Conservation (phyloP, 2,329 filamentous ascomycete species). For the Trichoderma afroharzianum region DNA sequence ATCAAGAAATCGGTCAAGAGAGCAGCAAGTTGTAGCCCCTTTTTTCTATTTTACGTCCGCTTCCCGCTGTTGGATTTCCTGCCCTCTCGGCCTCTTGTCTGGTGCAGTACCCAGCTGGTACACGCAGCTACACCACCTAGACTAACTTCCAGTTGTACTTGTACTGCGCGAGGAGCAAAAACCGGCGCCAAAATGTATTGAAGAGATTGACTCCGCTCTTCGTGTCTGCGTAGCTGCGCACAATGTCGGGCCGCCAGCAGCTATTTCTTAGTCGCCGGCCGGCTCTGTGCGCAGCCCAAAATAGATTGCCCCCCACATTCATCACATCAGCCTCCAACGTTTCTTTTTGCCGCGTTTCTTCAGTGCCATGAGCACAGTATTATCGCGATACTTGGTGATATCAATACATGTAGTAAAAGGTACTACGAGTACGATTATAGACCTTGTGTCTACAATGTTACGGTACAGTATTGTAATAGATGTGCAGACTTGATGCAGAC, state of each 20-base stretch:
- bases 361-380: background rate
- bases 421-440: no score
- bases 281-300: background rate
- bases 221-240: background rate
- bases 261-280: background rate
- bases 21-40: background rate
- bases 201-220: background rate
- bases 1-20: background rate
- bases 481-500: background rate
- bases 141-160: no score
- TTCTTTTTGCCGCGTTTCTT: background rate
- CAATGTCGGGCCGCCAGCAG: constrained; percentile 10
- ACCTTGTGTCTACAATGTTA: no score
- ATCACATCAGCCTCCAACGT: background rate
- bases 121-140: background rate
- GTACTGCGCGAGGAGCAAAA: background rate
- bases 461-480: background rate
- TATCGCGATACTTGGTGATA: no score
- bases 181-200: background rate
- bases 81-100: background rate
- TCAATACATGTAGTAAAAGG: no score
- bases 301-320: background rate
- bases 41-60: background rate
- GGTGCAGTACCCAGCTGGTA: background rate
- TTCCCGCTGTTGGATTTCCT: background rate